Evolutionary conservation across 352 stramenopile species (phyloP).

Genomic region (Pythium sukuiense): DNA sequence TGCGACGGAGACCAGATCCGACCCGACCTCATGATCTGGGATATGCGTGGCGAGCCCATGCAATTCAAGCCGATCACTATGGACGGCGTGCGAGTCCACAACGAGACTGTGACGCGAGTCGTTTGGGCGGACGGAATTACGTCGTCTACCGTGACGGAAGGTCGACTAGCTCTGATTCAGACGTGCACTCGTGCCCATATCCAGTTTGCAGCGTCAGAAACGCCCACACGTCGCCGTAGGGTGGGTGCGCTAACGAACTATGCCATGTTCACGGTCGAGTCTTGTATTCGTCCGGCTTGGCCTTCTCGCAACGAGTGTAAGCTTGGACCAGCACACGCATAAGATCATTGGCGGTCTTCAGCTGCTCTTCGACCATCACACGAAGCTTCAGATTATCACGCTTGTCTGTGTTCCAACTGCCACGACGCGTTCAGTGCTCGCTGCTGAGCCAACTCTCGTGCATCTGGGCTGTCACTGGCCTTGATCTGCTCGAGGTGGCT

Average conservation of each 20-base stretch:
- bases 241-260: background rate
- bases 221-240: background rate
- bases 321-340: conserved; percentile 21
- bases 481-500: background rate
- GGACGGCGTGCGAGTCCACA: conserved; percentile 4
- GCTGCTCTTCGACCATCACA: conserved; percentile 18
- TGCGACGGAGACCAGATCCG: background rate
- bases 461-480: background rate
- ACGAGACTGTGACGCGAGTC: conserved; percentile 5
- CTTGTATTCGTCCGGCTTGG: background rate
- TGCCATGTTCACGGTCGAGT: background rate
- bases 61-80: conserved; percentile 12
- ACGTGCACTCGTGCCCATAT: background rate
- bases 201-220: conserved; percentile 1
- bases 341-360: conserved; percentile 23
- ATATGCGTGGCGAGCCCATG: conserved; percentile 7
- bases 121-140: conserved; percentile 1
- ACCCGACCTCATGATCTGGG: background rate
- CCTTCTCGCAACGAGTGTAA: conserved; percentile 9
- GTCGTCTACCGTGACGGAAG: background rate
- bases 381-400: conserved; percentile 17
- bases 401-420: conserved; percentile 18
- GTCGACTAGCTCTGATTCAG: background rate
- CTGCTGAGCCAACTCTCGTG: background rate
- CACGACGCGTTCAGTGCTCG: conserved; percentile 8